Evolutionary conservation across 495 filamentous ascomycete species (phyloP), one percentile per base, ranked within the genome.

Genomic region (Podospora sp.): DNA sequence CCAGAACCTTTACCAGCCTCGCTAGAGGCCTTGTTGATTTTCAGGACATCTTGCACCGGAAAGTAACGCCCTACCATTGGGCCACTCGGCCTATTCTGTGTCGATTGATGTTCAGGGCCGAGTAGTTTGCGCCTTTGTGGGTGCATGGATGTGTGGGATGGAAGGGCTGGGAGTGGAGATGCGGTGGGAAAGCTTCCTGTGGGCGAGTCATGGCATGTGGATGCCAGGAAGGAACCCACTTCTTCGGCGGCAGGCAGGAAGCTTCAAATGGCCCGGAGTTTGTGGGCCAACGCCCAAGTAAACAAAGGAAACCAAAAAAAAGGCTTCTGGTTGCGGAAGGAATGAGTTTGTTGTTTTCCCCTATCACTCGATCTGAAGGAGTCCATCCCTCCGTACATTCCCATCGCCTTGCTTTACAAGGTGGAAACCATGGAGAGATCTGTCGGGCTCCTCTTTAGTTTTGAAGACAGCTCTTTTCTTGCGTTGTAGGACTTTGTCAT

Each of bases 51-150:
- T 53, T 33, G 16, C 11, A 61, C 59, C 59, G 59, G 59, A 61
- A 61, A 49, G 33, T 49, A 61, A 61, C 33, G 59, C 59, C 33
- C 59, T 61, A 61, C 33, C 59, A 61, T 61, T 61, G 59, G 33
- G 59, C 59, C 33, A 61, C 59, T 22, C 59, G 33, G 40, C 59
- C 59, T 12, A 0, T 46, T 9, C 22, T 24, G 26, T 49, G 33
- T 40, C 21, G 58, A 20, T 55, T 21, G 20, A 27, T 57, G 21
- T 2, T 27, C 14, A 57, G 18, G 53, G 9, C 5, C 14, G 40
- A 18, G 2, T 46, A 46, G 5, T 46, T 46, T 46, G 11, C 14
- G 9, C 11, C 16, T 46, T 46, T 46, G 40, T 46, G 40, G 40
- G 16, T 46, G 40, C 4, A 14, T 46, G 40, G 16, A 14, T 46